Evolutionary conservation across 164 flowering plant genomes (phyloP).

Genomic region (Stephania cephalantha): DNA sequence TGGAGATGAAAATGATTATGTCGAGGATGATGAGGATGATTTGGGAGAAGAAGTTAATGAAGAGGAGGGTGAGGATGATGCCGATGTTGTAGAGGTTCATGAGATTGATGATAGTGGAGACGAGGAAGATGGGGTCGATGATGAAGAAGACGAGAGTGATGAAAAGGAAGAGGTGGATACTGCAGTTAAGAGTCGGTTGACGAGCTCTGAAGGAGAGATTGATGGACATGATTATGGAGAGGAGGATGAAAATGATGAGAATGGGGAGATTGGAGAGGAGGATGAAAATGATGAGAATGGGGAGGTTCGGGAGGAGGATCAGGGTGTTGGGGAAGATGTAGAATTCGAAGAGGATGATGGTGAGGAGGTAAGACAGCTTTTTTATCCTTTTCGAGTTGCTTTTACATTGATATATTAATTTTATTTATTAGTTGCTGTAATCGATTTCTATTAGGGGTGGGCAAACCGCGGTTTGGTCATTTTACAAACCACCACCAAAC

Average conservation of each 20-base stretch:
- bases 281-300: constrained; percentile 31
- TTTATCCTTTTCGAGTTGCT: neutral
- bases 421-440: neutral
- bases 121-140: constrained; percentile 57
- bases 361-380: constrained; percentile 59
- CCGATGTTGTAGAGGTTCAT: constrained; percentile 37
- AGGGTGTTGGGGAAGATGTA: constrained; percentile 47
- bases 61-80: constrained; percentile 61
- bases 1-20: constrained; percentile 43
- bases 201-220: constrained; percentile 76
- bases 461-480: too few relatives aligned
- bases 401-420: neutral
- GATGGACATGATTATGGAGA: constrained; percentile 84
- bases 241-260: constrained; percentile 20
- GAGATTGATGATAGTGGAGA: constrained; percentile 32
- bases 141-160: constrained; percentile 69
- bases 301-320: constrained; percentile 29
- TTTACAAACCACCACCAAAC: too few relatives aligned
- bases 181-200: constrained; percentile 41
- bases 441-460: too few relatives aligned
- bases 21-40: constrained; percentile 61
- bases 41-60: constrained; percentile 62
- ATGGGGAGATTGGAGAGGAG: constrained; percentile 19
- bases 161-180: constrained; percentile 48
- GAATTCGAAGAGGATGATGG: constrained; percentile 54